Conservation (phyloP, 129 eudicot species). For the Cynara cardunculus region DNA sequence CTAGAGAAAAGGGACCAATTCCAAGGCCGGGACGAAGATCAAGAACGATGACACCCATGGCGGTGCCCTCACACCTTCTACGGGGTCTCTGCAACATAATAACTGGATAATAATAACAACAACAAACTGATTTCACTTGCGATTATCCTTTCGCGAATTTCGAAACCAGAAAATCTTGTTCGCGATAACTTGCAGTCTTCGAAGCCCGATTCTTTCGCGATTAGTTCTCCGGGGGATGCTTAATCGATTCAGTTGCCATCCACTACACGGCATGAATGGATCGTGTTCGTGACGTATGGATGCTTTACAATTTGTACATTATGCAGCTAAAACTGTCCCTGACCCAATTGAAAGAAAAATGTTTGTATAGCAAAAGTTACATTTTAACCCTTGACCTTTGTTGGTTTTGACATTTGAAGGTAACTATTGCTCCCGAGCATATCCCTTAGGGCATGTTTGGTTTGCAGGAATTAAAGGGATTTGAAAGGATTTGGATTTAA, state of each 20-base stretch:
- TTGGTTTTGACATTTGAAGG: neutral
- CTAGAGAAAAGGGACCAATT: constrained; percentile 84
- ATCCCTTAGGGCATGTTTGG: too few relatives aligned
- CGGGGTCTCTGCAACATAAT: constrained; percentile 68
- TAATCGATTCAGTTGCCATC: constrained; percentile 28
- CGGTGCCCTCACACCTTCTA: constrained; percentile 88
- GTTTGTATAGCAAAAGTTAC: constrained; percentile 5
- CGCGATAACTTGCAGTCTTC: neutral
- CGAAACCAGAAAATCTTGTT: constrained; percentile 6
- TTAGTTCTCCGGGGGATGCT: neutral
- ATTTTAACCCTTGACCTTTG: neutral
- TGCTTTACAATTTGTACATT: constrained; percentile 20
- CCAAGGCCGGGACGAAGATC: constrained; percentile 97
- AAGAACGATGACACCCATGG: constrained; percentile 79
- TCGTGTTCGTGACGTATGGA: neutral
- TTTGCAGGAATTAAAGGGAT: too few relatives aligned
- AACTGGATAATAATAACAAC: neutral
- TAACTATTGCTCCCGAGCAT: neutral
- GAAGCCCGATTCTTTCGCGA: constrained; percentile 13
- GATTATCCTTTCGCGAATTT: neutral
- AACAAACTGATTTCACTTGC: neutral
- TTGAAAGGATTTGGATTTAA: too few relatives aligned
- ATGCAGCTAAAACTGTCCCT: neutral
- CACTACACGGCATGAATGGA: constrained; percentile 29
- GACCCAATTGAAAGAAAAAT: neutral